phyloP scores from a whole-genome alignment of 148 eudicot genomes.

The Linanthus parryae region DNA sequence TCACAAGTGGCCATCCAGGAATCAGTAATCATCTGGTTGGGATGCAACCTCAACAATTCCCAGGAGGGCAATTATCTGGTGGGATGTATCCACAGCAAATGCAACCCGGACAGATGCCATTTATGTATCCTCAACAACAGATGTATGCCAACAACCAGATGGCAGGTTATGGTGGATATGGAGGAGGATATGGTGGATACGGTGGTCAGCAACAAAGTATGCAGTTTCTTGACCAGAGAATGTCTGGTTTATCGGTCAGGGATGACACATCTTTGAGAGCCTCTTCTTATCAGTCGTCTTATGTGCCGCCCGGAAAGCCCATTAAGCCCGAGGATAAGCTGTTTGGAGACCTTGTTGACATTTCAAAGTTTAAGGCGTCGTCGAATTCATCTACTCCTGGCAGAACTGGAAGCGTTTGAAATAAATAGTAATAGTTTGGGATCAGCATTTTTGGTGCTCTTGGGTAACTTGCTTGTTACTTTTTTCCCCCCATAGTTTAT shows the following conservation, averaged over 20 bases:
- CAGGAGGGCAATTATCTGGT: slow-evolving; percentile 35
- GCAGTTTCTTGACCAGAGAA: slow-evolving; percentile 54
- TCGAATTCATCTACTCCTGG: slow-evolving; percentile 52
- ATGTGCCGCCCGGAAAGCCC: slow-evolving; percentile 65
- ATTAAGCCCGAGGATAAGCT: slow-evolving; percentile 75
- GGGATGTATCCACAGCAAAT: slow-evolving; percentile 50
- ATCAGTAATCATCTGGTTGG: slow-evolving; percentile 17
- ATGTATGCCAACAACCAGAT: slow-evolving; percentile 65
- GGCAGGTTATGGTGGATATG: slow-evolving; percentile 52
- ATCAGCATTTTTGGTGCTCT: too few relatives aligned
- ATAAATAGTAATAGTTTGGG: too few relatives aligned
- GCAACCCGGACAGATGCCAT: slow-evolving; percentile 58
- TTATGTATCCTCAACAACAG: slow-evolving; percentile 55
- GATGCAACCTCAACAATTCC: slow-evolving; percentile 40
- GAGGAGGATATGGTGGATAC: slow-evolving; percentile 53
- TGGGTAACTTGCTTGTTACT: too few relatives aligned
- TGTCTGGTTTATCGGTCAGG: slow-evolving; percentile 55
- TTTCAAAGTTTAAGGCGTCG: slow-evolving; percentile 62
- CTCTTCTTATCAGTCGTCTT: slow-evolving; percentile 28
- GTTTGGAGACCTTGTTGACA: slow-evolving; percentile 89
- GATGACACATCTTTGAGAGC: slow-evolving; percentile 31
- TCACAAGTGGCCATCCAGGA: slow-evolving; percentile 33
- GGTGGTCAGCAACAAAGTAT: slow-evolving; percentile 55
- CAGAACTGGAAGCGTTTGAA: slow-evolving; percentile 73
- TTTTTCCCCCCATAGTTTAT: too few relatives aligned